Evolutionary conservation across 306 rosid genomes (phyloP).

Genomic region (Cotoneaster glaucophyllus): DNA sequence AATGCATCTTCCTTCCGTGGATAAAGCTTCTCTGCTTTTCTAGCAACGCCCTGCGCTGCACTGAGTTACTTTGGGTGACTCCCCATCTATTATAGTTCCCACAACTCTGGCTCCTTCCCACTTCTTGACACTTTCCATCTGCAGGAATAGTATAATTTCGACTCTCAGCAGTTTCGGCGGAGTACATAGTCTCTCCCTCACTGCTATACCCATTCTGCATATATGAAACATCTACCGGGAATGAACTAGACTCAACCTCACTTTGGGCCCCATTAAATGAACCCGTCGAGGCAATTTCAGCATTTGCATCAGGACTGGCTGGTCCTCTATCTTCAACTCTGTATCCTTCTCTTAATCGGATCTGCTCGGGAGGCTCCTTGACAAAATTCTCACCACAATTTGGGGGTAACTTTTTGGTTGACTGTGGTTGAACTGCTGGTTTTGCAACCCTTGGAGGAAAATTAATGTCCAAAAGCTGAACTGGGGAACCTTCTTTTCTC

Average conservation of each 20-base stretch:
- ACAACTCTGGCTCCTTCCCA: constrained; percentile 96
- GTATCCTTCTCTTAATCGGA: constrained; percentile 35
- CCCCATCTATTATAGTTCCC: constrained; percentile 83
- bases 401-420: constrained; percentile 28
- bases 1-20: constrained; percentile 77
- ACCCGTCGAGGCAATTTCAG: constrained; percentile 68
- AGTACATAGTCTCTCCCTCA: constrained; percentile 97
- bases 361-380: constrained; percentile 32
- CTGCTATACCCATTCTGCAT: constrained; percentile 71
- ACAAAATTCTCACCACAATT: constrained; percentile 37
- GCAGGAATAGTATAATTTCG: constrained; percentile 81
- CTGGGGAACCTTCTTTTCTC: constrained; percentile 42
- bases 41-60: constrained; percentile 43
- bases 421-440: constrained; percentile 30
- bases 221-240: constrained; percentile 44
- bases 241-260: constrained; percentile 75
- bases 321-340: constrained; percentile 26
- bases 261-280: constrained; percentile 68
- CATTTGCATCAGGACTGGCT: constrained; percentile 27
- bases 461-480: constrained; percentile 87
- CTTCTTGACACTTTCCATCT: constrained; percentile 63
- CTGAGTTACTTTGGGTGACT: constrained; percentile 48
- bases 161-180: constrained; percentile 95
- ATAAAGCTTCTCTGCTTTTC: constrained; percentile 77
- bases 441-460: constrained; percentile 67